Evolutionary conservation across 257 asterid genomes (phyloP), one percentile per base, ranked within the genome.

Genomic region (Fraxinus pennsylvanica): DNA sequence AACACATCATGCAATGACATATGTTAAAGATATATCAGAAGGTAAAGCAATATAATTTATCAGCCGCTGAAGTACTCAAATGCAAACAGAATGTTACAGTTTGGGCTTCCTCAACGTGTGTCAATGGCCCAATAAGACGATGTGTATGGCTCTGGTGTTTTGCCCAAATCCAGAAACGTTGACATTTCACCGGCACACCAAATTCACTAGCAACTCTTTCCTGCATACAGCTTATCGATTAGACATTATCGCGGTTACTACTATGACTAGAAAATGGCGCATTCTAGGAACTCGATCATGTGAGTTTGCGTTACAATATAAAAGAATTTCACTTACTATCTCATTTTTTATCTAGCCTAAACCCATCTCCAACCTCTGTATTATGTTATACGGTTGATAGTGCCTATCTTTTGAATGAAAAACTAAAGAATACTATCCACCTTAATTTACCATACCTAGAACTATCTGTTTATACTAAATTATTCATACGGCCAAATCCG

Each of bases 141-240:
- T 35, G 81, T 1, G 88, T 82, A 81, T 82, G 81, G 77, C 85
- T 85, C 79, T 76, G 84, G 61, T 88, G 86, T 81, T 85, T 82
- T 50, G 84, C 83, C 88, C 91, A 88, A 80, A 83, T 76, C 91
- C 91, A 85, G 72, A 83, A 88, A 22, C 88, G 91, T 80, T 82
- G 90, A 75, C 74, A 83, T 39, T 83, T 87, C 76, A 83, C 83
- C 8, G 89, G 86, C 75, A 87, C 73, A 76, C 89, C 83, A 72
- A 87, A 76, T 81, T 79, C 87, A 76, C 59, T 85, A 43, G 90
- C 89, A 72, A 87, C 83, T 80, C 85, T 87, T 74, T 82, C 91
- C 89, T 87, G 87, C 74, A 75, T 54, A 59, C 57, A 82, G 70
- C 75, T 74, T 81, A 76, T 67, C 29, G 39, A 75, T 86, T 77